A percentile compares a stretch with the other conserved stretches of the same genome.
Evolutionary conservation across 257 asterid genomes (phyloP).

Genomic region (Nicotiana sylvestris): DNA sequence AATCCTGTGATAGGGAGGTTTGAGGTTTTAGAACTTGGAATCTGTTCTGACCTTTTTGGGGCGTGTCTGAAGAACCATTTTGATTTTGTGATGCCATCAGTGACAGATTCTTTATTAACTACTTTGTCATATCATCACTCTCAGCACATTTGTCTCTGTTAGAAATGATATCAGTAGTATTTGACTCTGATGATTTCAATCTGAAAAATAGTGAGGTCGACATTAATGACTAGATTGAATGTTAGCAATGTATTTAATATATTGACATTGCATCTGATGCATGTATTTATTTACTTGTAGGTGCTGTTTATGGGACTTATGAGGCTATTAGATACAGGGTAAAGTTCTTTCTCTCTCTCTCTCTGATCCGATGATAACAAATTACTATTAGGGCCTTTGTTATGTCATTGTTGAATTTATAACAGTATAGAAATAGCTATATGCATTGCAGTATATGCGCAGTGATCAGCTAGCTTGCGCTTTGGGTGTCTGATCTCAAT

Average conservation of each 20-base stretch:
- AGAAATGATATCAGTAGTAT: neutral
- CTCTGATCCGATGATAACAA: neutral
- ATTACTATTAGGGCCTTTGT: neutral
- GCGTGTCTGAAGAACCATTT: neutral
- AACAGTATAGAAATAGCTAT: neutral
- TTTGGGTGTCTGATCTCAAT: neutral
- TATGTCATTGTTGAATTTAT: neutral
- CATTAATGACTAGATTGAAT: neutral
- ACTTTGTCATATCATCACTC: neutral
- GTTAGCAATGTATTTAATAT: neutral
- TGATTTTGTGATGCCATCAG: neutral
- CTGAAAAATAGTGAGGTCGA: neutral
- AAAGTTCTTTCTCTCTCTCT: neutral
- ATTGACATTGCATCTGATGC: neutral
- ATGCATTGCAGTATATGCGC: neutral
- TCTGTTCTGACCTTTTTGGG: neutral
- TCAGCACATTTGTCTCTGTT: neutral
- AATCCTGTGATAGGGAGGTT: neutral
- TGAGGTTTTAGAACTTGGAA: neutral
- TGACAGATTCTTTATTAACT: neutral
- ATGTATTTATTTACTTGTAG: slow-evolving; percentile 19
- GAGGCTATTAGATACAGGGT: slow-evolving; percentile 41
- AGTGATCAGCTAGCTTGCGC: neutral
- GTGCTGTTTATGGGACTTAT: slow-evolving; percentile 38
- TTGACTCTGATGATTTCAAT: neutral